Evolutionary conservation across 192 early-diverging fungal genomes (phyloP), one percentile per base, ranked within the genome.

Genomic region (Mortierella alpina): DNA sequence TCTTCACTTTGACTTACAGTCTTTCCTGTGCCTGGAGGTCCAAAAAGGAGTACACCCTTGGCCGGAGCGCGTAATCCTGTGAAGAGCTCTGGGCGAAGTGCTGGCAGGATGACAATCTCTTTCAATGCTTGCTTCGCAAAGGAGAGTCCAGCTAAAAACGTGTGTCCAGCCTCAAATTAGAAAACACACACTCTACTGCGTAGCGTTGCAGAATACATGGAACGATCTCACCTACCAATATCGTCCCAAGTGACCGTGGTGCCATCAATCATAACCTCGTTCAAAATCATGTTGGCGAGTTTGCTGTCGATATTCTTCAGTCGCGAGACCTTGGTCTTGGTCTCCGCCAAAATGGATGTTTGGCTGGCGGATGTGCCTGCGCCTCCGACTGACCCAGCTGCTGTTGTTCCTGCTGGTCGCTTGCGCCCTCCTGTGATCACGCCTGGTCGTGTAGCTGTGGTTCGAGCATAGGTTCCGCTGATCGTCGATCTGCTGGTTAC

Each of bases 11-110:
- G 0, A 83, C 91, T 14, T 45, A 98, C 87, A 14, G 97, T 98
- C 82, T 98, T 98, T 9, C 97, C 97, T 1, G 97, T 97, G 9
- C 97, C 97, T 14, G 96, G 95, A 50, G 95, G 96, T 0, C 97
- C 97, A 82, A 89, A 93, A 3, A 98, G 75, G 17, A 98, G 82
- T 0, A 97, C 87, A 22, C 97, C 97, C 54, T 93, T 93, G 13
- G 98, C 96, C 9, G 97, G 95, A 6, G 90, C 90, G 40, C 87
- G 84, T 17, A 99, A 84, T 7, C 93, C 91, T 86, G 74, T 66
- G 15, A 70, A 64, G 17, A 74, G 85, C 79, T 96, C 95, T 59
- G 77, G 77, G 4, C 84, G 68, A 17, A 77, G 83, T 84, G 95
- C 90, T 20, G 95, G 95, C 72, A 89, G 92, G 8, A 96, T 90